phyloP scores from a whole-genome alignment of 495 filamentous ascomycete species.

The Cercophora scortea region DNA sequence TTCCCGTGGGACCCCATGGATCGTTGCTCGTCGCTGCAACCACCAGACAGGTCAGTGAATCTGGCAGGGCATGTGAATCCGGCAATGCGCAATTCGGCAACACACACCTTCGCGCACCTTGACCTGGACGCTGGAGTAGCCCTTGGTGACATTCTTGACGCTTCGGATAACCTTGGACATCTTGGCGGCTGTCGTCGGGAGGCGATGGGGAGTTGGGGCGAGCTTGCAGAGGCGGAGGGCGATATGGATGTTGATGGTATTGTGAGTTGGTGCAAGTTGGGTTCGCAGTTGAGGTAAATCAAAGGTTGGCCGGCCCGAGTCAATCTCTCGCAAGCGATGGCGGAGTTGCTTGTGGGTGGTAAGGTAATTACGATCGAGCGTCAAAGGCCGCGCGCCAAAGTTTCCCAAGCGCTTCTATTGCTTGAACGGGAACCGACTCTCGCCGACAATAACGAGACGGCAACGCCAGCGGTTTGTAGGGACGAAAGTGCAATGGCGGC shows the following conservation, averaged over 20 bases:
- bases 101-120: constrained; percentile 97
- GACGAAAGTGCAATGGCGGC: not conserved
- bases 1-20: constrained; percentile 96
- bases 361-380: not conserved
- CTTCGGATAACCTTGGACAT: constrained; percentile 98
- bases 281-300: too few species aligned
- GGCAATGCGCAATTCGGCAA: not conserved
- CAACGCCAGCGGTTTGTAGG: not conserved
- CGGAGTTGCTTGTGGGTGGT: not conserved
- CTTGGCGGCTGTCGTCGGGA: constrained; percentile 22
- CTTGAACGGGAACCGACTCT: not conserved
- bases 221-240: too few species aligned
- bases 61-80: constrained; percentile 8
- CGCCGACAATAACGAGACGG: not conserved
- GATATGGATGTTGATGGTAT: too few species aligned
- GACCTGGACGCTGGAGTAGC: constrained; percentile 93
- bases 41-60: not conserved
- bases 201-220: too few species aligned
- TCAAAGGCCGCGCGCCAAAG: constrained; percentile 3
- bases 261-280: not conserved
- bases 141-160: constrained; percentile 99
- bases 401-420: not conserved
- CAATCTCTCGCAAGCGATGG: too few species aligned
- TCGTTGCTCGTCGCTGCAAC: constrained; percentile 90
- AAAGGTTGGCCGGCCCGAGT: too few species aligned